Percentiles rank a stretch among this genome's conserved stretches.
Conservation (phyloP, 2,329 filamentous ascomycete species). For the Fulvia fulva region DNA sequence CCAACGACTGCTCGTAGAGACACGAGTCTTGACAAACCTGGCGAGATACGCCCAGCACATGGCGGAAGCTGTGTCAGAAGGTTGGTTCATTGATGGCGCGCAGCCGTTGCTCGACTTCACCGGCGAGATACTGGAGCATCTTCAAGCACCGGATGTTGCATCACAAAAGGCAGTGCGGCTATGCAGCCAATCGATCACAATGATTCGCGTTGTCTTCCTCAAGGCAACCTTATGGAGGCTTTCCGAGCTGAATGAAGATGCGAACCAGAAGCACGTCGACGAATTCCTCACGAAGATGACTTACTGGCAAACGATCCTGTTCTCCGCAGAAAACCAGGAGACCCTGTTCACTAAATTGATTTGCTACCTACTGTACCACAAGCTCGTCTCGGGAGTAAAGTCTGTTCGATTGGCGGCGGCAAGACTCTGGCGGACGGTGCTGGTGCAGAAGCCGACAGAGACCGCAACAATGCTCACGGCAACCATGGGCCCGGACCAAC, state of each 20-base stretch:
- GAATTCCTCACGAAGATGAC: constrained; percentile 78
- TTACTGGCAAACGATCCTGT: constrained; percentile 92
- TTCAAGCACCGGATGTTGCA: constrained; percentile 79
- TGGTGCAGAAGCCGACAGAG: constrained; percentile 89
- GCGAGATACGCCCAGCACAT: constrained; percentile 76
- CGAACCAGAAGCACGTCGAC: constrained; percentile 60
- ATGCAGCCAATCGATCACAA: constrained; percentile 76
- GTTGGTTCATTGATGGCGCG: constrained; percentile 90
- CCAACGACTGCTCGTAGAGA: constrained; percentile 70
- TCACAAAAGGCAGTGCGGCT: constrained; percentile 83
- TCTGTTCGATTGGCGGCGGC: constrained; percentile 71
- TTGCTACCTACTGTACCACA: constrained; percentile 89
- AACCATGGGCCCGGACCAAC: constrained; percentile 66
- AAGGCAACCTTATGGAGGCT: constrained; percentile 74
- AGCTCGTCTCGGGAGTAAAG: constrained; percentile 68
- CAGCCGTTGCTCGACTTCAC: constrained; percentile 80
- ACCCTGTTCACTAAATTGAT: constrained; percentile 79
- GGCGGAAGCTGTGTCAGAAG: constrained; percentile 87
- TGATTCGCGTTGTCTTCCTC: constrained; percentile 72
- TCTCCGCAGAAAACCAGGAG: constrained; percentile 72
- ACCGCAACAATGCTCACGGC: constrained; percentile 69
- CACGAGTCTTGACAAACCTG: constrained; percentile 80
- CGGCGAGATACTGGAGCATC: constrained; percentile 78
- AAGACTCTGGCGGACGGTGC: constrained; percentile 82
- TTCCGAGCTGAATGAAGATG: constrained; percentile 72